Conservation (phyloP, 345 rosid genomes). For the Litchi chinensis region DNA sequence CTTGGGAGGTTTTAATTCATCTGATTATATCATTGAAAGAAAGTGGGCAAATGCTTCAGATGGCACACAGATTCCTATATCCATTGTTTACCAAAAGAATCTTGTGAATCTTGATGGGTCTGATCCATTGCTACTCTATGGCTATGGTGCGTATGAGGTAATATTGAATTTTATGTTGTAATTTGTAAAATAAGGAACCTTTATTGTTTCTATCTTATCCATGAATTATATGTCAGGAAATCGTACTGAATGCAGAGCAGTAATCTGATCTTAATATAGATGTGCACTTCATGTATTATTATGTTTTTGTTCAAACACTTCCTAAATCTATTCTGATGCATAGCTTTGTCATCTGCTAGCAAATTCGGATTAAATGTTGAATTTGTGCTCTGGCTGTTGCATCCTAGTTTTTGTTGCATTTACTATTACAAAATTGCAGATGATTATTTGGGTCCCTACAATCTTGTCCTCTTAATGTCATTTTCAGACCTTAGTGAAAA, state of each 20-base stretch:
- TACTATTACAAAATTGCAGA: not conserved
- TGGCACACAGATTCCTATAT: slow-evolving; percentile 81
- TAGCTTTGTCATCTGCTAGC: no score
- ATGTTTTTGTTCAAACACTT: not conserved
- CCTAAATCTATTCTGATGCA: no score
- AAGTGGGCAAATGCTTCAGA: slow-evolving; percentile 90
- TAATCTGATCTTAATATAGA: not conserved
- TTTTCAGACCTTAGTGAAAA: not conserved
- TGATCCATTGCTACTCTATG: slow-evolving; percentile 70
- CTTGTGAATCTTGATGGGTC: slow-evolving; percentile 86
- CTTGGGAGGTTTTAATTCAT: slow-evolving; percentile 85
- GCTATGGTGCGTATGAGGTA: slow-evolving; percentile 97
- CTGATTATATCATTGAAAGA: slow-evolving; percentile 80
- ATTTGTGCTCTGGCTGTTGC: no score
- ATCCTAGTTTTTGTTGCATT: no score
- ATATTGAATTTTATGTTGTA: no score
- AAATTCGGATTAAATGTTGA: no score
- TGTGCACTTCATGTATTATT: not conserved
- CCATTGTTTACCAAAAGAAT: slow-evolving; percentile 68
- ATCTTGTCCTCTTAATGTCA: not conserved
- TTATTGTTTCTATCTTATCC: not conserved
- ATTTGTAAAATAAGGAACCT: not conserved
- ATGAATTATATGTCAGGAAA: not conserved
- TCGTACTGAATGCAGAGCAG: not conserved
- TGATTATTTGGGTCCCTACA: not conserved